phyloP scores from a whole-genome alignment of 768 basidiomycete species.

The Polyporus arcularius region DNA sequence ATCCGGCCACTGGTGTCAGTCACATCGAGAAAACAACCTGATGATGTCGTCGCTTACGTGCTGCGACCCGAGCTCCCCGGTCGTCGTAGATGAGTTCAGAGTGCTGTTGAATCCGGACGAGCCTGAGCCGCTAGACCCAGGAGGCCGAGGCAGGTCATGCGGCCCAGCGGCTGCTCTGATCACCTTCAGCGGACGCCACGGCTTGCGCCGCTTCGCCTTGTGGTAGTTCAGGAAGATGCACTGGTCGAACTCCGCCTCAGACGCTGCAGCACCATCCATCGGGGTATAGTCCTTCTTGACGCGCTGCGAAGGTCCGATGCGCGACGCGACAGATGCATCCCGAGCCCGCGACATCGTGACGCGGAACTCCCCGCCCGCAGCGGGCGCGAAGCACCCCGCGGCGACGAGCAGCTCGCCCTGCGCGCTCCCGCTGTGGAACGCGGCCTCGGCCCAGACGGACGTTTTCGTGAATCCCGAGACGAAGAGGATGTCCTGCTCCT shows the following conservation, averaged over 20 bases:
- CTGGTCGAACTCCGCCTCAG: neutral
- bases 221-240: conserved; percentile 16
- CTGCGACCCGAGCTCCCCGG: too few relatives aligned
- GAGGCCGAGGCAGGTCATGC: too few relatives aligned
- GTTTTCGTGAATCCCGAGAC: conserved; percentile 2
- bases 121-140: too few relatives aligned
- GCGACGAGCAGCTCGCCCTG: neutral
- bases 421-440: neutral
- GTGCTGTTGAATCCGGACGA: too few relatives aligned
- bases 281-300: too few relatives aligned
- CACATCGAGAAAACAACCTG: too few relatives aligned
- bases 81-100: too few relatives aligned
- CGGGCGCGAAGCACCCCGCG: neutral
- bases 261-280: too few relatives aligned
- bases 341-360: neutral
- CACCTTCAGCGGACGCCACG: neutral
- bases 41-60: too few relatives aligned
- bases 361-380: neutral
- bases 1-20: too few relatives aligned
- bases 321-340: neutral
- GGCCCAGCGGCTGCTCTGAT: conserved; percentile 7
- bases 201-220: conserved; percentile 5
- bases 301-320: neutral
- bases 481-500: conserved; percentile 2
- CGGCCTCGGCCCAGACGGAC: neutral